A percentile compares a stretch with the other conserved stretches of the same genome.
phyloP scores from a whole-genome alignment of 2,329 filamentous ascomycete genomes.

The Cryphonectria parasitica region DNA sequence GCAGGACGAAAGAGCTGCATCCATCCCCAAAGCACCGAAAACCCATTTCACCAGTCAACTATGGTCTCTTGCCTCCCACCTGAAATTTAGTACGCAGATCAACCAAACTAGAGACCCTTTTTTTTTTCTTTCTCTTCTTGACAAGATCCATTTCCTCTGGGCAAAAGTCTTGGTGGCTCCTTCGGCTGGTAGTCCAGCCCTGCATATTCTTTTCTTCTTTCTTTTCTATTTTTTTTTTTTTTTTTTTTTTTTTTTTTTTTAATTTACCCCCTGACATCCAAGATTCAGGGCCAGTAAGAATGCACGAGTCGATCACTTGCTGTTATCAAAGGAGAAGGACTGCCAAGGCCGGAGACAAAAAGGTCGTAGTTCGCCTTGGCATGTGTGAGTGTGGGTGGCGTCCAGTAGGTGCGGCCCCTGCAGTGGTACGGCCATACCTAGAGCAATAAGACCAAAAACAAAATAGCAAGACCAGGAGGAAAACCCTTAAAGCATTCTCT shows the following conservation, averaged over 20 bases:
- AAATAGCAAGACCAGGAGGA: background rate
- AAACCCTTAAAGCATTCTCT: background rate
- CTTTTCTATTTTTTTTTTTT: too few species aligned
- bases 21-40: background rate
- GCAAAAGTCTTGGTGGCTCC: background rate
- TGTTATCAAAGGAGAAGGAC: background rate
- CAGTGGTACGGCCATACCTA: background rate
- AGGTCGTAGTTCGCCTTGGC: slow-evolving; percentile 5
- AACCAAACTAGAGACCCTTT: background rate
- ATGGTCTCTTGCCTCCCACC: background rate
- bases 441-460: background rate
- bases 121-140: background rate
- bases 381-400: background rate
- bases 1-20: background rate
- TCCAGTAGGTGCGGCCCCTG: background rate
- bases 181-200: background rate
- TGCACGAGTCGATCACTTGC: slow-evolving; percentile 1
- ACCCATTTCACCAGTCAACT: background rate
- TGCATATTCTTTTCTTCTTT: background rate
- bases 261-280: background rate
- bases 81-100: background rate
- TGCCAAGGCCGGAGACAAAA: background rate
- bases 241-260: background rate
- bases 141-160: background rate
- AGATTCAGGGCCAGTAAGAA: too few species aligned